Evolutionary conservation across 805 yeast genomes (phyloP).

Genomic region (Novakomyces olei): DNA sequence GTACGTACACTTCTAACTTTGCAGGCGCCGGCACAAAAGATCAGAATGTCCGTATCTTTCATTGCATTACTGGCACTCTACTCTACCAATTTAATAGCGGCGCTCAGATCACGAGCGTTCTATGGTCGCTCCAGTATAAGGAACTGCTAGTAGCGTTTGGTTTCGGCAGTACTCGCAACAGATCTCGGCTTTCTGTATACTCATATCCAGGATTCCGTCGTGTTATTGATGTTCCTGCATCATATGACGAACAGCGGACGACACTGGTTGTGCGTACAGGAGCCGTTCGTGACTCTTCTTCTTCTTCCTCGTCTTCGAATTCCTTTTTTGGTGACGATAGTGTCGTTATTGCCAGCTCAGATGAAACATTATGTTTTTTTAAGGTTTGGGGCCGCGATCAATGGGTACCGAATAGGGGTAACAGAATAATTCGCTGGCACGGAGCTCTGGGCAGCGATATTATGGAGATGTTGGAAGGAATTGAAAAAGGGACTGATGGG

Average conservation of each 20-base stretch:
- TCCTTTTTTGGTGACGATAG: too few relatives aligned
- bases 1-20: background rate
- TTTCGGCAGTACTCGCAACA: background rate
- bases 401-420: slow-evolving; percentile 3
- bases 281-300: too few relatives aligned
- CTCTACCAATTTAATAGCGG: slow-evolving; percentile 32
- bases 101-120: slow-evolving; percentile 26
- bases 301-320: too few relatives aligned
- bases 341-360: slow-evolving; percentile 56
- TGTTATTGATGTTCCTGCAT: slow-evolving; percentile 27
- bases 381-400: slow-evolving; percentile 34
- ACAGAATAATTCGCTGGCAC: slow-evolving; percentile 9
- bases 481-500: slow-evolving; percentile 7
- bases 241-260: slow-evolving; percentile 9
- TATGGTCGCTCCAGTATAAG: slow-evolving; percentile 10
- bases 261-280: background rate
- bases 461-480: slow-evolving; percentile 12
- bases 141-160: slow-evolving; percentile 2
- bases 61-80: slow-evolving; percentile 53
- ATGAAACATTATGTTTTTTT: slow-evolving; percentile 55
- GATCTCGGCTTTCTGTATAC: slow-evolving; percentile 1
- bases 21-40: slow-evolving; percentile 73
- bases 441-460: slow-evolving; percentile 13
- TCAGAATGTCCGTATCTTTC: slow-evolving; percentile 69
- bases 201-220: slow-evolving; percentile 11